phyloP scores from a whole-genome alignment of 345 rosid genomes.

The Gossypium stocksii region DNA sequence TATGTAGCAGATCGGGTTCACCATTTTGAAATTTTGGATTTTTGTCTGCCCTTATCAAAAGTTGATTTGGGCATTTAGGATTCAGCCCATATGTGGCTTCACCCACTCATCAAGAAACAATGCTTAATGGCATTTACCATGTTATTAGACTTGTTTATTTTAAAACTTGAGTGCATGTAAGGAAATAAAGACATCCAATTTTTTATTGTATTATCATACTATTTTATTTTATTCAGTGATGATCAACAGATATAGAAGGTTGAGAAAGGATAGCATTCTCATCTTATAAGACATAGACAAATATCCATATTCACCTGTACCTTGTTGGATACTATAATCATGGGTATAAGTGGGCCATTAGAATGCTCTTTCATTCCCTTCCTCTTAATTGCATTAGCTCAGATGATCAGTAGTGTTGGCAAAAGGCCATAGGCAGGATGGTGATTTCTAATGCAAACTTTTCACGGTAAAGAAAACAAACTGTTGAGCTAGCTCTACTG shows the following conservation, averaged over 20 bases:
- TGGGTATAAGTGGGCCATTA: neutral
- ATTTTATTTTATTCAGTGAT: conserved; percentile 1
- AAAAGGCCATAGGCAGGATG: neutral
- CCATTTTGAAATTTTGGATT: neutral
- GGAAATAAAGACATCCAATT: neutral
- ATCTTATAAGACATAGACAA: neutral
- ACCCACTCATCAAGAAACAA: neutral
- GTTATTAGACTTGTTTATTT: neutral
- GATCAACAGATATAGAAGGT: neutral
- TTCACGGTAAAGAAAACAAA: neutral
- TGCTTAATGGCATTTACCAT: neutral
- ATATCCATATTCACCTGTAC: neutral
- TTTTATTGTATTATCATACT: neutral
- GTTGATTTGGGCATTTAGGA: neutral
- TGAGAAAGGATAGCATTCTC: conserved; percentile 2
- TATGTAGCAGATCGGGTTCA: neutral
- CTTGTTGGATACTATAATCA: neutral
- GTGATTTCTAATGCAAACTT: neutral
- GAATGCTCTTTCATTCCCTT: neutral
- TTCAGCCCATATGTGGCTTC: neutral
- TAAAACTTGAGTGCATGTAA: neutral
- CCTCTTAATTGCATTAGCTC: neutral
- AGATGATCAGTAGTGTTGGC: neutral
- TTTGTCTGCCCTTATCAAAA: neutral
- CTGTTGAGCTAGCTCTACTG: neutral